These are phyloP conservation scores for Biscogniauxia sp. DNA, from an alignment of 2,329 filamentous ascomycete genomes.

Conservation along the genomic window DNA sequence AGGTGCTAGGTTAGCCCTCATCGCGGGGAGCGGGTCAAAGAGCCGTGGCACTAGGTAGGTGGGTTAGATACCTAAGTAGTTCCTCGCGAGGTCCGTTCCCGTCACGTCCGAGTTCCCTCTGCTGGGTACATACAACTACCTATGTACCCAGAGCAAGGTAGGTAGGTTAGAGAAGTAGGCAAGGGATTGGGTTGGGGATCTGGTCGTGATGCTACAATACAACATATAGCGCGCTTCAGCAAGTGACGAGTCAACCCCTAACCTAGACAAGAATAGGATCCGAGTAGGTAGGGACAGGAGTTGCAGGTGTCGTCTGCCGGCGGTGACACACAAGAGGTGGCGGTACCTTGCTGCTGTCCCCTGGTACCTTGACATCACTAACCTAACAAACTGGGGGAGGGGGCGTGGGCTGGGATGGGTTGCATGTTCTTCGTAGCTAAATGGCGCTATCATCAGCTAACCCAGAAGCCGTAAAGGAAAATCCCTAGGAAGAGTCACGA, in stretches of 20 bases:
- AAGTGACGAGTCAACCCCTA: background rate
- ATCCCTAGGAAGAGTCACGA: background rate
- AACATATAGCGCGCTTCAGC: background rate
- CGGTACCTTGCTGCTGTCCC: slow-evolving; percentile 17
- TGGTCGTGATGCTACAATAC: background rate
- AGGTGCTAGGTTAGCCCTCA: background rate
- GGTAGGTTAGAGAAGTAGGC: too few relatives aligned
- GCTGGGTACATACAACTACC: background rate
- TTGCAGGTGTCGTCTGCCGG: background rate
- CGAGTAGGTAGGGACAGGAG: background rate
- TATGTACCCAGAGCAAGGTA: background rate
- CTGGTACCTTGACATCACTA: slow-evolving; percentile 12
- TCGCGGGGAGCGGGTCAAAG: background rate
- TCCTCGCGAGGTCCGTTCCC: background rate
- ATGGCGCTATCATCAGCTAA: slow-evolving; percentile 6
- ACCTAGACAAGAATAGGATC: background rate
- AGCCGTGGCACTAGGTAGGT: background rate
- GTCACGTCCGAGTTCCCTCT: background rate
- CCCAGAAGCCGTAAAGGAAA: background rate
- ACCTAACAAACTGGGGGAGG: background rate
- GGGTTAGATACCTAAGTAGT: background rate
- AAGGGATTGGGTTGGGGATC: background rate
- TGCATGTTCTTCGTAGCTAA: background rate
- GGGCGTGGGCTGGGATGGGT: slow-evolving; percentile 1
- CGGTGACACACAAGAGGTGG: slow-evolving; percentile 3